These are phyloP conservation scores for Sordariomycetes sp. DNA, from an alignment of 2,329 filamentous ascomycete species.

Conservation along the genomic window DNA sequence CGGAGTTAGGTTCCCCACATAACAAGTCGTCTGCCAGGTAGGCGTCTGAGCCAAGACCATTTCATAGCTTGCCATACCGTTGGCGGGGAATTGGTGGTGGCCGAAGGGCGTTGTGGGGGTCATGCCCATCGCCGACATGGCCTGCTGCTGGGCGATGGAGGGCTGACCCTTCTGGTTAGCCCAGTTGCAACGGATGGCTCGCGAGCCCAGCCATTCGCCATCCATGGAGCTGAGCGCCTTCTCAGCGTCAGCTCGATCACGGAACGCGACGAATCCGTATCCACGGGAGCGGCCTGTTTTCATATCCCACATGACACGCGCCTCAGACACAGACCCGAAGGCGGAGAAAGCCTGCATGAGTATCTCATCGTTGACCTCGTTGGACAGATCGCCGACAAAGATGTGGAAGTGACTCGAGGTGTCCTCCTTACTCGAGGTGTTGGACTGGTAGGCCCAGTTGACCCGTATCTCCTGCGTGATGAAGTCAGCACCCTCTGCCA, in stretches of 20 bases:
- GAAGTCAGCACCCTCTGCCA: neutral
- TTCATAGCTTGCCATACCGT: conserved; percentile 94
- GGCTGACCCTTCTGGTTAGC: conserved; percentile 99
- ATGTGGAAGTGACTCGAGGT: conserved; percentile 98
- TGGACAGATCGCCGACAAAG: conserved; percentile 94
- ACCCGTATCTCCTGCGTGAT: conserved; percentile 88
- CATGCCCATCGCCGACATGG: conserved; percentile 96
- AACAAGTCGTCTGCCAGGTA: conserved; percentile 96
- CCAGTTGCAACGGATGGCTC: conserved; percentile 99
- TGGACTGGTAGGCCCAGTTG: conserved; percentile 99
- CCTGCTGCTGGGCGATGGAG: conserved; percentile 94
- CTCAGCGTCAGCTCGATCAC: conserved; percentile 85
- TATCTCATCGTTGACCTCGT: conserved; percentile 97
- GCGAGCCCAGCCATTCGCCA: conserved; percentile 95
- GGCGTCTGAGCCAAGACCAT: conserved; percentile 94
- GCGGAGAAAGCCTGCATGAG: conserved; percentile 89
- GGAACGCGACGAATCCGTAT: conserved; percentile 96
- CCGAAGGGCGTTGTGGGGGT: conserved; percentile 93
- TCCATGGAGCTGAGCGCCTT: conserved; percentile 97
- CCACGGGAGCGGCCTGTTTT: conserved; percentile 96
- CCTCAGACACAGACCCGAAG: conserved; percentile 92
- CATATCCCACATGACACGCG: conserved; percentile 99
- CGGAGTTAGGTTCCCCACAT: conserved; percentile 93
- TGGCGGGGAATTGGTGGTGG: conserved; percentile 94
- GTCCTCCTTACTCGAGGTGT: conserved; percentile 88